Percentiles rank a stretch among this genome's conserved stretches.
phyloP scores from a whole-genome alignment of 2,329 filamentous ascomycete species.

The Achaetomium macrosporum region DNA sequence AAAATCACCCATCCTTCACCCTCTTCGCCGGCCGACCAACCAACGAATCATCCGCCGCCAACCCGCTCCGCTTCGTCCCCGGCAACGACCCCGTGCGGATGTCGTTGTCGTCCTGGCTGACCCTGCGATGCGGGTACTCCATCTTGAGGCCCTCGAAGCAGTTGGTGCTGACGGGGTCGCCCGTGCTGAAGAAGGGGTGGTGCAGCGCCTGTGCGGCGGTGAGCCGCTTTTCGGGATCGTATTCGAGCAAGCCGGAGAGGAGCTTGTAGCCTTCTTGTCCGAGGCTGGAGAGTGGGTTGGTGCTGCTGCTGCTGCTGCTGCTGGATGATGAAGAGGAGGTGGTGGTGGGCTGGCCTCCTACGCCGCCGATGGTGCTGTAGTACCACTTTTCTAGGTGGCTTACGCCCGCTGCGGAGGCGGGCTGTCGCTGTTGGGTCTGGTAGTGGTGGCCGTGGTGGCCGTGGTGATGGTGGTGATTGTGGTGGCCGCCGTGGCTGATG shows the following conservation, averaged over 20 bases:
- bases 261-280: constrained; percentile 76
- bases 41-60: constrained; percentile 75
- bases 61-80: constrained; percentile 80
- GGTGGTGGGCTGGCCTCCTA: constrained; percentile 37
- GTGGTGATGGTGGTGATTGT: constrained; percentile 41
- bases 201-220: constrained; percentile 85
- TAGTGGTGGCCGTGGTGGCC: constrained; percentile 46
- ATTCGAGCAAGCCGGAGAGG: constrained; percentile 77
- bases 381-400: constrained; percentile 74
- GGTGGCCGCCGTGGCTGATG: constrained; percentile 37
- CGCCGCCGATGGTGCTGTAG: constrained; percentile 58
- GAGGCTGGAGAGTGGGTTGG: constrained; percentile 49
- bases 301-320: constrained; percentile 37
- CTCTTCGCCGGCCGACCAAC: constrained; percentile 54
- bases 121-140: constrained; percentile 83
- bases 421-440: constrained; percentile 30
- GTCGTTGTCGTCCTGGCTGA: constrained; percentile 93
- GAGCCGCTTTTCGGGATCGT: constrained; percentile 82
- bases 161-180: constrained; percentile 67
- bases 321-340: constrained; percentile 35
- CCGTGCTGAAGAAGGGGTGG: constrained; percentile 79
- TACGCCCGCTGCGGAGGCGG: constrained; percentile 26
- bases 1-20: constrained; percentile 47
- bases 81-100: constrained; percentile 85
- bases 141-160: constrained; percentile 87